These are phyloP conservation scores for Pisolithus sp. DNA, from an alignment of 768 basidiomycete species.

Conservation along the genomic window DNA sequence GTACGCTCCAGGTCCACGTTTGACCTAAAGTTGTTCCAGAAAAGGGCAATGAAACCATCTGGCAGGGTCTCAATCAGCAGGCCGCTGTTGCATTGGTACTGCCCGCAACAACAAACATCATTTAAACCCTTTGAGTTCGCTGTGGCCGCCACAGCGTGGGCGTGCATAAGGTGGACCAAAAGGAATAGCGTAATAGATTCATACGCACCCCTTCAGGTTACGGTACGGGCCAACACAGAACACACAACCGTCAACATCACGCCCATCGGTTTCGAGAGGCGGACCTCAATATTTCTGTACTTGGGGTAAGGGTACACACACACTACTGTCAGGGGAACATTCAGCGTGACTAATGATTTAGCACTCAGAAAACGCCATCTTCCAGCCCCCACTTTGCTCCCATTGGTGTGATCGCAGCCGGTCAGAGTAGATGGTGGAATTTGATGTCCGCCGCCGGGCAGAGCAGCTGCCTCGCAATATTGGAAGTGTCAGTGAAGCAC, in stretches of 20 bases:
- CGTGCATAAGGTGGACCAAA: background rate
- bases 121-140: background rate
- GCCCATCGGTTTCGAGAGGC: background rate
- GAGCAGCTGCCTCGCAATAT: too few relatives aligned
- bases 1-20: too few relatives aligned
- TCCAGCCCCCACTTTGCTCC: slow-evolving; percentile 4
- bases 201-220: too few relatives aligned
- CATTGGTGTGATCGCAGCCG: too few relatives aligned
- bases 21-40: too few relatives aligned
- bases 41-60: too few relatives aligned
- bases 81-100: too few relatives aligned
- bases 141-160: background rate
- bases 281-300: slow-evolving; percentile 24
- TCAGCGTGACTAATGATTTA: background rate
- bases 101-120: slow-evolving; percentile 4
- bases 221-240: background rate
- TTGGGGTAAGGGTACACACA: slow-evolving; percentile 14
- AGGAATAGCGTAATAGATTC: background rate
- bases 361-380: slow-evolving; percentile 6
- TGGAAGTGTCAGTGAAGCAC: too few relatives aligned
- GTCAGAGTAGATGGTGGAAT: too few relatives aligned
- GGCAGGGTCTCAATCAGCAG: too few relatives aligned
- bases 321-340: slow-evolving; percentile 1
- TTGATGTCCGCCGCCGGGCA: too few relatives aligned
- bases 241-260: background rate